Evolutionary conservation across 1,284 basidiomycete species (phyloP), one percentile per base, ranked within the genome.

Genomic region (Ceratobasidium theobromae): DNA sequence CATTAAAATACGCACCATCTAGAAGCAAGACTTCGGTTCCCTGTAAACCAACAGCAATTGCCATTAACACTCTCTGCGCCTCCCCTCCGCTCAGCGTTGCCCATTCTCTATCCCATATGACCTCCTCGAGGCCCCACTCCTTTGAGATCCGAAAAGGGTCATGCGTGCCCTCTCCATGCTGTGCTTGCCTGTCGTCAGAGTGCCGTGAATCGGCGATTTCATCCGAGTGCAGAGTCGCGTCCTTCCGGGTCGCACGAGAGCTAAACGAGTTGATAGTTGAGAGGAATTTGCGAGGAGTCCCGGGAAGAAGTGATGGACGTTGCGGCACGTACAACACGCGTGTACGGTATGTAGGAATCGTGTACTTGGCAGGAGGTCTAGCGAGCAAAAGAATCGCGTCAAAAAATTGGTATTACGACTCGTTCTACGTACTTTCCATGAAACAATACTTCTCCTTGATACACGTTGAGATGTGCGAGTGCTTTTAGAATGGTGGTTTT

Each of bases 401-500:
- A 45, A 6, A 53, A 27, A 43, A 23, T n/a, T 45, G 52, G 12
- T 41, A 27, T n/a, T n/a, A n/a, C n/a, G n/a, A n/a, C n/a, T n/a
- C n/a, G n/a, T n/a, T n/a, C n/a, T 16, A 77, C 81, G 70, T 70
- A 88, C 90, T 82, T 83, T 75, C 87, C 90, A 72, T 81, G 77
- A 71, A 87, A 85, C 3, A 82, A 70, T 45, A 91, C 79, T 51
- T 84, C 78, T 2, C 92, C 92, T 3, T 79, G 77, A 72, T 91
- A 91, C 3, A 89, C 76, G 68, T 84, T 85, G 23, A 95, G 78
- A 76, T 93, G 89, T 32, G 91, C 85, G 25, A 94, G 80, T 71
- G 90, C 92, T 75, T 93, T 94, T 48, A 94, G 74, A 46, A 93
- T 75, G 0, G 91, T 93, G 0, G 90, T 88, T 75, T 93, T 93